phyloP scores from a whole-genome alignment of 768 basidiomycete species.

The Lactarius pseudohatsudake region DNA sequence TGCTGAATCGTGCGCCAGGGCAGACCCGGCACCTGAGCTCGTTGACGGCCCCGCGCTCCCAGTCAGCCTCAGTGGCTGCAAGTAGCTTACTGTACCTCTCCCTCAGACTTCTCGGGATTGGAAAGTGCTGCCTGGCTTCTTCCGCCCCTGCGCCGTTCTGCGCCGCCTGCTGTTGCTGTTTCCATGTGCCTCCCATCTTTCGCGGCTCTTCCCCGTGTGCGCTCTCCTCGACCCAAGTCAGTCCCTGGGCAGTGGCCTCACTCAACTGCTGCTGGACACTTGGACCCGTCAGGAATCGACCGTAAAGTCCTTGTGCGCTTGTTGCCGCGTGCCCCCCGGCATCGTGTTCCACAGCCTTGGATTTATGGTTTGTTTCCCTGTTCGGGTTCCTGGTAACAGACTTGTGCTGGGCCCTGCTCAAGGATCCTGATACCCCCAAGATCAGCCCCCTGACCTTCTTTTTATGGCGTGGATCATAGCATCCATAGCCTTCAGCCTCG shows the following conservation, averaged over 20 bases:
- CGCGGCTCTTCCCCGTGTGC: neutral
- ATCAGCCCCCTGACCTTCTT: neutral
- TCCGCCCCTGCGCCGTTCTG: neutral
- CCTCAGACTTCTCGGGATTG: neutral
- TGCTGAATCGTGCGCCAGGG: neutral
- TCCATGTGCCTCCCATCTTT: too few species aligned
- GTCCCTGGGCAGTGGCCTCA: neutral
- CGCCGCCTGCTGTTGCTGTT: too few species aligned
- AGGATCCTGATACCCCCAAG: neutral
- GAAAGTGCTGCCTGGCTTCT: neutral
- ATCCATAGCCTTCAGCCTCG: neutral
- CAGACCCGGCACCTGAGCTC: neutral
- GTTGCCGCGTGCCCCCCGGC: neutral
- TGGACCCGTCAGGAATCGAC: neutral
- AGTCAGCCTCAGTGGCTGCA: neutral
- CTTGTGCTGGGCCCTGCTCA: neutral
- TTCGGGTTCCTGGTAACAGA: conserved; percentile 1
- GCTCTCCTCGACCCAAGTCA: neutral
- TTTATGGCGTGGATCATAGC: neutral
- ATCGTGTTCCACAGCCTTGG: neutral
- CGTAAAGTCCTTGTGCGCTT: neutral
- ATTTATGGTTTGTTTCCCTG: neutral
- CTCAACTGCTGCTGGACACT: neutral
- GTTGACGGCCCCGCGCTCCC: neutral
- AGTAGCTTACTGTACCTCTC: neutral